phyloP scores from a whole-genome alignment of 164 flowering plant species.

The Liriodendron chinense region DNA sequence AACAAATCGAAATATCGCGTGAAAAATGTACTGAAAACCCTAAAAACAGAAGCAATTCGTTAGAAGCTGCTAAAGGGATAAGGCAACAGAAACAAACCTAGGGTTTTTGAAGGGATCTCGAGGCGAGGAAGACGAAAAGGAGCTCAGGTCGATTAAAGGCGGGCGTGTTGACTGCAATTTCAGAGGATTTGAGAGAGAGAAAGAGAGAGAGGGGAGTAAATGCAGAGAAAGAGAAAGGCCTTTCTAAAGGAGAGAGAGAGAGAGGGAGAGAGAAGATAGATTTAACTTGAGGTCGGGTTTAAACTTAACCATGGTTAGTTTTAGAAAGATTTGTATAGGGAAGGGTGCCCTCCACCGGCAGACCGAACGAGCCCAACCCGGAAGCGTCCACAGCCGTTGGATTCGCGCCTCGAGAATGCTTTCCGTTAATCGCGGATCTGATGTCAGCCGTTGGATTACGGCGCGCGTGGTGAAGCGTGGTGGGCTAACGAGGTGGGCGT shows the following conservation, averaged over 20 bases:
- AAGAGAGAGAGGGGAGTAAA: neutral
- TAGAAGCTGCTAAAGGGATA: neutral
- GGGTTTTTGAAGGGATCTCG: constrained; percentile 6
- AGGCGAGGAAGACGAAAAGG: neutral
- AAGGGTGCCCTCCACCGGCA: constrained; percentile 12
- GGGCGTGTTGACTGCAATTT: neutral
- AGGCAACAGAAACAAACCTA: constrained; percentile 11
- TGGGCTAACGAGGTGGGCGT: constrained; percentile 17
- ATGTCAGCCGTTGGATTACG: constrained; percentile 33
- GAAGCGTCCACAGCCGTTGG: constrained; percentile 36
- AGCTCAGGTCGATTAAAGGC: neutral
- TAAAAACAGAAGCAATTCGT: constrained; percentile 1
- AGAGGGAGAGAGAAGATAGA: neutral
- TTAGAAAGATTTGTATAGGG: constrained; percentile 3
- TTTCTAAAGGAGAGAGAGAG: neutral
- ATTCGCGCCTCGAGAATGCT: constrained; percentile 25
- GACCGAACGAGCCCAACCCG: constrained; percentile 40
- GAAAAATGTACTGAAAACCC: neutral
- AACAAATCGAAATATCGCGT: neutral
- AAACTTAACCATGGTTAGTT: constrained; percentile 10
- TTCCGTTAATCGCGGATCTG: constrained; percentile 37
- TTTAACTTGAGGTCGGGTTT: constrained; percentile 6
- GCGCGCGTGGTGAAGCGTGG: constrained; percentile 26
- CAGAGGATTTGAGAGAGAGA: neutral
- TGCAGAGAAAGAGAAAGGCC: neutral